phyloP scores from a whole-genome alignment of 108 stramenopile species.

The Cyclostephanos tholiformis region DNA sequence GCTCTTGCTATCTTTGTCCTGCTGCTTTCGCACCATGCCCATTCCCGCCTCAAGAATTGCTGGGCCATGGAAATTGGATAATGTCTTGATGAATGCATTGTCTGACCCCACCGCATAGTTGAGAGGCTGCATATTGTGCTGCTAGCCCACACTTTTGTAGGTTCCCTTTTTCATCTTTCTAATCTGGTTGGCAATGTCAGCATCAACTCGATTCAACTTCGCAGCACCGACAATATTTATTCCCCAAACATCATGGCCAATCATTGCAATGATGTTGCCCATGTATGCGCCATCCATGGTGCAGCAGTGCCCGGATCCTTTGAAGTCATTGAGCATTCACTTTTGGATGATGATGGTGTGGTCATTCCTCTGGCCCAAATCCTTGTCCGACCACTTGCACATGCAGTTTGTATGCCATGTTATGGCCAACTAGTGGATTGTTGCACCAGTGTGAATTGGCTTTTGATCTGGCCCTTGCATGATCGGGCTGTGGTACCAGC shows the following conservation, averaged over 20 bases:
- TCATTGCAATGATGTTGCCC: not conserved
- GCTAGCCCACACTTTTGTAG: no score
- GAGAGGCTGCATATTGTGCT: not conserved
- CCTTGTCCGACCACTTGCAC: not conserved
- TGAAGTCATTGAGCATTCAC: conserved; percentile 18
- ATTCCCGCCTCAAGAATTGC: not conserved
- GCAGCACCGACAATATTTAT: no score
- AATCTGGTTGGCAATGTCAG: not conserved
- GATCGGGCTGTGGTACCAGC: conserved; percentile 11
- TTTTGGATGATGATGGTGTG: not conserved
- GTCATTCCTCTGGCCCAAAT: not conserved
- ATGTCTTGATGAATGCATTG: not conserved
- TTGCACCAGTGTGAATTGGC: conserved; percentile 15
- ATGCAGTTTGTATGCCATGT: not conserved
- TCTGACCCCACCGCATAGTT: not conserved
- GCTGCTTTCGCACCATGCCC: not conserved
- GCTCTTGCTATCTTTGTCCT: not conserved
- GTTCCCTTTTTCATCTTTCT: not conserved
- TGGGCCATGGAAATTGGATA: not conserved
- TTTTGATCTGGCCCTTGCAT: conserved; percentile 22
- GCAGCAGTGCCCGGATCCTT: conserved; percentile 8
- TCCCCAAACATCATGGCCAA: conserved; percentile 14
- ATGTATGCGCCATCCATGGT: not conserved
- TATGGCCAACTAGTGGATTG: conserved; percentile 8
- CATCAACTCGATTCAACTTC: no score